These are phyloP conservation scores for Protomyces lactucae-debilis DNA, from an alignment of 1,139 yeast genomes.

Conservation along the genomic window DNA sequence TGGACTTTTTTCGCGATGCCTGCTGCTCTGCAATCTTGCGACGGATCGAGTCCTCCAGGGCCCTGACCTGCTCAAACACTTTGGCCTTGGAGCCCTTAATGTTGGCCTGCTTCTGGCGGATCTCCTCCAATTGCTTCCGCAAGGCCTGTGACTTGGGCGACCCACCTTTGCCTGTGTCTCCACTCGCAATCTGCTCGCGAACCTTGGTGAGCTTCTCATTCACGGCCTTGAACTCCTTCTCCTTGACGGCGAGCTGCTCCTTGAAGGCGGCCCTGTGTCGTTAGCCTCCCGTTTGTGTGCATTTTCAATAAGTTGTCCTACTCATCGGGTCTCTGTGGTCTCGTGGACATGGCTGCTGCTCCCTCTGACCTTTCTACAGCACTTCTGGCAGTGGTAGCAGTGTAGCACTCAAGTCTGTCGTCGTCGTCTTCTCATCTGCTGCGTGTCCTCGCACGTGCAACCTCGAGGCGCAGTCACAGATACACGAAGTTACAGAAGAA, in stretches of 20 bases:
- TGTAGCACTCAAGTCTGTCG: no score
- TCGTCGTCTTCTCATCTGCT: no score
- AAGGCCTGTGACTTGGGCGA: constrained; percentile 20
- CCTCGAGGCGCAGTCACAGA: no score
- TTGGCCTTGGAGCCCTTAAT: constrained; percentile 46
- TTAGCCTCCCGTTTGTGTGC: background rate
- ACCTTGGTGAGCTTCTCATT: constrained; percentile 42
- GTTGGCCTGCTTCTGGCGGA: constrained; percentile 45
- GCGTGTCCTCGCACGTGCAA: no score
- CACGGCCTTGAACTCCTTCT: constrained; percentile 20
- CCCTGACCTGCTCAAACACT: constrained; percentile 67
- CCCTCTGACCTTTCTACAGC: background rate
- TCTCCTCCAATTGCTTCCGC: constrained; percentile 36
- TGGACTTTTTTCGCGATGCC: constrained; percentile 59
- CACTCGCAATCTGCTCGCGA: constrained; percentile 17
- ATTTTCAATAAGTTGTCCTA: background rate
- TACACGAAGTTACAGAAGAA: no score
- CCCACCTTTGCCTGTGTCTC: constrained; percentile 22
- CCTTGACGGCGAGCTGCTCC: constrained; percentile 18
- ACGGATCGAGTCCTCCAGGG: constrained; percentile 66
- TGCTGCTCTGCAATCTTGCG: constrained; percentile 72
- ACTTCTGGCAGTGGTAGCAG: no score
- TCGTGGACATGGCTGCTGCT: background rate
- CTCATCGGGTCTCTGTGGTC: constrained; percentile 1
- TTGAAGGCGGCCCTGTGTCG: constrained; percentile 2